Evolutionary conservation across 495 filamentous ascomycete genomes (phyloP).

Genomic region (Rostrohypoxylon terebratum): DNA sequence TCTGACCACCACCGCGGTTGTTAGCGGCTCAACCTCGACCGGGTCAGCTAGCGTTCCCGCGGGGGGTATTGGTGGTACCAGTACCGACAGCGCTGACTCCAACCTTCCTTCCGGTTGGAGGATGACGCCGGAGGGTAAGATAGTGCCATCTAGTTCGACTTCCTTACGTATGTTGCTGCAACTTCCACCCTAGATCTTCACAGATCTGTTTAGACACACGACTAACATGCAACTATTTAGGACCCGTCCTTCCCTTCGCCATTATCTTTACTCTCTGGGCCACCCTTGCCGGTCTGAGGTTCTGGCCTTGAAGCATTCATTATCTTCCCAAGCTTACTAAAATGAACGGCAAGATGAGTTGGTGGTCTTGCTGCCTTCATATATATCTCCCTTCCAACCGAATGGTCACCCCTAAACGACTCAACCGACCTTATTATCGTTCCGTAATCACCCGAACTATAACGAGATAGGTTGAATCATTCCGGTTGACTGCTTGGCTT

Average conservation of each 20-base stretch:
- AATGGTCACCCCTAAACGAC: neutral
- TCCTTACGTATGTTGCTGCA: constrained; percentile 58
- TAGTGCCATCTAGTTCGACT: constrained; percentile 67
- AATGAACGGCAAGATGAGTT: neutral
- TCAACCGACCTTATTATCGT: neutral
- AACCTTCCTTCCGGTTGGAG: constrained; percentile 71
- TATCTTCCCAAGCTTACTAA: neutral
- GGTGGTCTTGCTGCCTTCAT: neutral
- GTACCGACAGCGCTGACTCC: constrained; percentile 39
- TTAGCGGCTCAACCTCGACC: constrained; percentile 53
- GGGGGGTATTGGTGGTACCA: constrained; percentile 71
- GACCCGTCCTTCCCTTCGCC: constrained; percentile 27
- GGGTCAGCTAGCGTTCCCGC: constrained; percentile 63
- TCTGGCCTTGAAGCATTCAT: constrained; percentile 46
- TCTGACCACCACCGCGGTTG: constrained; percentile 63
- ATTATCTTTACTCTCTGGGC: constrained; percentile 36
- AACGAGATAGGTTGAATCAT: neutral
- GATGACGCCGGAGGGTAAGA: constrained; percentile 76
- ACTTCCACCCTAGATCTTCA: neutral
- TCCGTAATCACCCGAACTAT: neutral
- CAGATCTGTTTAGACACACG: neutral
- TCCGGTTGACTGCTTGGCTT: neutral
- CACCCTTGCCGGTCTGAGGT: constrained; percentile 33
- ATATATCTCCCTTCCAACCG: neutral
- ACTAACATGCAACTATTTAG: constrained; percentile 33